These are phyloP conservation scores for Neonectria magnoliae DNA, from an alignment of 2,329 filamentous ascomycete genomes.

Conservation along the genomic window DNA sequence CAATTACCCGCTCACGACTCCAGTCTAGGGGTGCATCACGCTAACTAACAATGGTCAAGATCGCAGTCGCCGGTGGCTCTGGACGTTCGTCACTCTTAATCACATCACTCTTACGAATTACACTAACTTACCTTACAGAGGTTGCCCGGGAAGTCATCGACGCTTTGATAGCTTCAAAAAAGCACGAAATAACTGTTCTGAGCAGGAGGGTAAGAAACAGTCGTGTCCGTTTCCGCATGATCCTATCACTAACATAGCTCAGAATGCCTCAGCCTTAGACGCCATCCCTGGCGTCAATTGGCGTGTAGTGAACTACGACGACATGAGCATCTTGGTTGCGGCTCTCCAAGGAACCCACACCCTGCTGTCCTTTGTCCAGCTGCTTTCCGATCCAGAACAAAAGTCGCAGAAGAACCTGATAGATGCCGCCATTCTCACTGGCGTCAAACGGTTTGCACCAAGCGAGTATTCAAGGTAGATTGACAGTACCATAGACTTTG, in stretches of 20 bases:
- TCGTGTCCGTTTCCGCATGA: slow-evolving; percentile 6
- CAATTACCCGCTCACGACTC: not conserved
- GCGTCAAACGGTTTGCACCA: slow-evolving; percentile 57
- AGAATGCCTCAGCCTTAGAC: slow-evolving; percentile 25
- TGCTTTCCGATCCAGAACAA: slow-evolving; percentile 10
- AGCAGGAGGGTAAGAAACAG: not conserved
- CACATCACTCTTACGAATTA: not conserved
- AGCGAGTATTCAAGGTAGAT: slow-evolving; percentile 53
- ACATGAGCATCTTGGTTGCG: slow-evolving; percentile 45
- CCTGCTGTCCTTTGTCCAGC: slow-evolving; percentile 61
- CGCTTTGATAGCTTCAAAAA: not conserved
- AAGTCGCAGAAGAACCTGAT: not conserved
- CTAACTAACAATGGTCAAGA: not conserved
- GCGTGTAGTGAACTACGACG: slow-evolving; percentile 47
- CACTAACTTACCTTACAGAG: slow-evolving; percentile 48
- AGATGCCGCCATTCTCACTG: not conserved
- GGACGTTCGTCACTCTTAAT: not conserved
- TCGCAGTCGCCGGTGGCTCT: not conserved
- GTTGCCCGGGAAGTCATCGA: slow-evolving; percentile 55
- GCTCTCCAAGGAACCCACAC: slow-evolving; percentile 60
- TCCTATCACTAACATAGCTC: slow-evolving; percentile 45
- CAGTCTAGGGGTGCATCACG: not conserved
- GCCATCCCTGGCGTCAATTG: slow-evolving; percentile 22
- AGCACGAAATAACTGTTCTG: not conserved
- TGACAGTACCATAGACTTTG: not conserved